phyloP scores from a whole-genome alignment of 495 filamentous ascomycete species.

The Beverwykella pulmonaria region DNA sequence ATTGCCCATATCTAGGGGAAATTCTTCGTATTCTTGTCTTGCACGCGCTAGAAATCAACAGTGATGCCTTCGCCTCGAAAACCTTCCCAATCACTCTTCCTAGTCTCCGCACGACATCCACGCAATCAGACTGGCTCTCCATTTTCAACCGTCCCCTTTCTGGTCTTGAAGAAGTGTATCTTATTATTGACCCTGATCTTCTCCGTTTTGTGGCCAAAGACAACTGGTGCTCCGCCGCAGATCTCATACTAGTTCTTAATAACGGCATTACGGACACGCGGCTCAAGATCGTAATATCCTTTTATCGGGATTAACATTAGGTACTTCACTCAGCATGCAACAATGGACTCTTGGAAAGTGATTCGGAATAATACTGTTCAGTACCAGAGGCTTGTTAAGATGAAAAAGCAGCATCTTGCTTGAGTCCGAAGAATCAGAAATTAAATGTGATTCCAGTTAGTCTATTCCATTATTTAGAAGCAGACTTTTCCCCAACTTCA shows the following conservation, averaged over 20 bases:
- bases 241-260: background rate
- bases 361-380: background rate
- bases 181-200: background rate
- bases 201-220: background rate
- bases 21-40: background rate
- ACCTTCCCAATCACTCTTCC: background rate
- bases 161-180: background rate
- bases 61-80: background rate
- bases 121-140: background rate
- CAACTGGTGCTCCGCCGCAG: background rate
- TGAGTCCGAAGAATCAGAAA: background rate
- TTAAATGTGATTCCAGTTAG: no score
- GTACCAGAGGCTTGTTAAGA: background rate
- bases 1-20: background rate
- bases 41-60: background rate
- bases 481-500: slow-evolving; percentile 14
- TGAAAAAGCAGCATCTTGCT: background rate
- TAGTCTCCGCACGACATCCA: background rate
- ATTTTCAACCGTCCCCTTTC: background rate
- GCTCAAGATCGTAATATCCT: background rate
- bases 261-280: background rate
- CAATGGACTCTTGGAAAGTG: background rate
- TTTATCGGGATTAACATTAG: background rate
- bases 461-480: no score
- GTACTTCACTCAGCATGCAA: background rate